A percentile compares a stretch with the other conserved stretches of the same genome.
Evolutionary conservation across 2,329 filamentous ascomycete species (phyloP).

Genomic region (Venturia carpophila): DNA sequence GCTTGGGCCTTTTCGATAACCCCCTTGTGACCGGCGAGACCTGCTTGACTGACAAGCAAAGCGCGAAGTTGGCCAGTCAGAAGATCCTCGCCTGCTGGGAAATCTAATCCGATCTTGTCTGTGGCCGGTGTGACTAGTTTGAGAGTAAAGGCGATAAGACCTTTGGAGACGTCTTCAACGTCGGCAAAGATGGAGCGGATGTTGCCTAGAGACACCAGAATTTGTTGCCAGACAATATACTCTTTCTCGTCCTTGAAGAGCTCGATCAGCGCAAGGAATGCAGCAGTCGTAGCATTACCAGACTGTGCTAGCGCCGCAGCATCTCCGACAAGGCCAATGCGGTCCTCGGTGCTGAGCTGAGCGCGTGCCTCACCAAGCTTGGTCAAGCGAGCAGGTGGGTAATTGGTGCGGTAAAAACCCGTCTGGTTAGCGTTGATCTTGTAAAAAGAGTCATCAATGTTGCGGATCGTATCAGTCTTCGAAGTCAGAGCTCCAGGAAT

Average conservation of each 20-base stretch:
- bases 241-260: constrained; percentile 76
- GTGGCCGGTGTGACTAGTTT: constrained; percentile 68
- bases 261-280: constrained; percentile 74
- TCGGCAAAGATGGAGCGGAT: constrained; percentile 81
- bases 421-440: constrained; percentile 86
- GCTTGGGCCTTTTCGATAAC: constrained; percentile 65
- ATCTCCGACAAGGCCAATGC: constrained; percentile 86
- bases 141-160: constrained; percentile 69
- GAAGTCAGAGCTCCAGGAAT: constrained; percentile 60
- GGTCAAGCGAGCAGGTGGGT: constrained; percentile 72
- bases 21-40: constrained; percentile 65
- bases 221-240: constrained; percentile 83
- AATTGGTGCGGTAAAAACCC: constrained; percentile 89
- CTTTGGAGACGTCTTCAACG: constrained; percentile 62
- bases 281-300: constrained; percentile 73
- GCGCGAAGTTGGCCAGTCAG: constrained; percentile 76
- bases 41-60: constrained; percentile 67
- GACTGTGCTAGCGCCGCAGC: constrained; percentile 83
- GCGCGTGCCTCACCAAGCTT: constrained; percentile 72
- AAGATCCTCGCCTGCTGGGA: constrained; percentile 68
- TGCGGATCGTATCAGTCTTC: constrained; percentile 69
- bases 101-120: constrained; percentile 79
- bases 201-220: constrained; percentile 65
- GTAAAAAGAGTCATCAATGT: constrained; percentile 75
- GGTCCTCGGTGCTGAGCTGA: constrained; percentile 74